phyloP scores from a whole-genome alignment of 805 yeast genomes.

The Clavispora asparagi region DNA sequence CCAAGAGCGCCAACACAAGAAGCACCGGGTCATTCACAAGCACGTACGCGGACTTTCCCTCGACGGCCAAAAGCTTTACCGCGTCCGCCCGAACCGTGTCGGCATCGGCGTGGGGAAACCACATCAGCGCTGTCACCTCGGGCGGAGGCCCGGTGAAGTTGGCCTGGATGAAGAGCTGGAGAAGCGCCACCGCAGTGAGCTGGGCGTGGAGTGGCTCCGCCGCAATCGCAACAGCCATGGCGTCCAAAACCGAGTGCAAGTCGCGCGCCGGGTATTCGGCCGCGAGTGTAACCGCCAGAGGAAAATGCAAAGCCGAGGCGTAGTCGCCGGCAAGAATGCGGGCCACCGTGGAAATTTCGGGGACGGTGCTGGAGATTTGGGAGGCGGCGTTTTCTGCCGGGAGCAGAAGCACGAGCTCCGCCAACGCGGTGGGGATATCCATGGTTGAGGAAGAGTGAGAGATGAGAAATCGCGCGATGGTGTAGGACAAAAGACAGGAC shows the following conservation, averaged over 20 bases:
- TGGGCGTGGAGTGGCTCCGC: constrained; percentile 9
- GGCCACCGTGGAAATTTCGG: background rate
- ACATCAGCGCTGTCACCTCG: constrained; percentile 30
- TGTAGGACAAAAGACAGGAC: too few species aligned
- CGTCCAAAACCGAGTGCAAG: constrained; percentile 16
- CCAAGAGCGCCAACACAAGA: constrained; percentile 22
- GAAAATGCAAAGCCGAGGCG: background rate
- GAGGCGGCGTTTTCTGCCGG: constrained; percentile 6
- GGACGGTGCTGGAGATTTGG: background rate
- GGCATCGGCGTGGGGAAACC: constrained; percentile 21
- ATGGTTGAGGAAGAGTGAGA: background rate
- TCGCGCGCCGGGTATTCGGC: constrained; percentile 17
- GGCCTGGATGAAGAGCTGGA: constrained; percentile 66
- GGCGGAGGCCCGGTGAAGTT: constrained; percentile 82
- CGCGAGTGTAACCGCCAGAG: background rate
- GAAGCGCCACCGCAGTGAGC: constrained; percentile 50
- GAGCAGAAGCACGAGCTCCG: constrained; percentile 14
- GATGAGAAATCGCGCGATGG: background rate
- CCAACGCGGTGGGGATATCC: constrained; percentile 3
- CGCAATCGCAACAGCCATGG: background rate
- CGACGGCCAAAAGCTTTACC: constrained; percentile 40
- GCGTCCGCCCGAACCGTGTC: constrained; percentile 23
- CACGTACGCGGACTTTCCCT: constrained; percentile 71
- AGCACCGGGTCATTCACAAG: constrained; percentile 35
- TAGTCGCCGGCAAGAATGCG: background rate